Base-by-base conservation (phyloP, 192 early-diverging fungal species). In the Coemansia sp. region DNA sequence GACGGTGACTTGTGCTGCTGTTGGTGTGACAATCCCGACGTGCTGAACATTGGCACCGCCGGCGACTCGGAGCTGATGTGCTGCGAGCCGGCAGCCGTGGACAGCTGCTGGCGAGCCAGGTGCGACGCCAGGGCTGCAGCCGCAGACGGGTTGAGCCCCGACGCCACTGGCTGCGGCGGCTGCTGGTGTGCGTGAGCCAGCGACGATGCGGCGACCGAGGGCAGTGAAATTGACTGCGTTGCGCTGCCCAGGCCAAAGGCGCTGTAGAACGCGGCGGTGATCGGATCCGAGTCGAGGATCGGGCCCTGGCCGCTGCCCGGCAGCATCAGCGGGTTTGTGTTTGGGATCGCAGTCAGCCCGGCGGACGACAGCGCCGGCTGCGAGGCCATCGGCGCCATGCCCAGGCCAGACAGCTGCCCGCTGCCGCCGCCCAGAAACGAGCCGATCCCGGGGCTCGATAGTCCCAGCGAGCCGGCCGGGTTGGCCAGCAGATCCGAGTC, bases 321-420 rank as follows among this genome's bases (percentile, higher is more conserved):
- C 3, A 75, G 66, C 72, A 75, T 75, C 23, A 75, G 60, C n/a
- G 72, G 72, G 38, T 75, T 75, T n/a, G 72, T 17, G 34, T 53
- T 62, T 11, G 72, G 72, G 29, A 65, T 45, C 0, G 72, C 72
- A 7, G 72, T 69, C 53, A 58, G 11, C 23, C 49, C 49, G 5
- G 21, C 47, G 5, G n/a, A 15, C 10, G n/a, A 19, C 8, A 49
- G 20, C 21, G 19, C 38, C 26, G 36, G 31, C 28, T 12, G 21
- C 26, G 27, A 31, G 12, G 34, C 6, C 58, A 56, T 45, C 2
- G 53, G 30, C 14, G 44, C 3, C 30, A 64, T 40, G 19, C 61
- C 50, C 32, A 56, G 23, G 22, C 53, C 36, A 5, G 56, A 4
- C 17, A 34, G 15, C 39, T 38, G 55, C 4, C 40, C 21, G 38